These are phyloP conservation scores for Ilyonectria destructans DNA, from an alignment of 2,329 filamentous ascomycete genomes.

Conservation along the genomic window DNA sequence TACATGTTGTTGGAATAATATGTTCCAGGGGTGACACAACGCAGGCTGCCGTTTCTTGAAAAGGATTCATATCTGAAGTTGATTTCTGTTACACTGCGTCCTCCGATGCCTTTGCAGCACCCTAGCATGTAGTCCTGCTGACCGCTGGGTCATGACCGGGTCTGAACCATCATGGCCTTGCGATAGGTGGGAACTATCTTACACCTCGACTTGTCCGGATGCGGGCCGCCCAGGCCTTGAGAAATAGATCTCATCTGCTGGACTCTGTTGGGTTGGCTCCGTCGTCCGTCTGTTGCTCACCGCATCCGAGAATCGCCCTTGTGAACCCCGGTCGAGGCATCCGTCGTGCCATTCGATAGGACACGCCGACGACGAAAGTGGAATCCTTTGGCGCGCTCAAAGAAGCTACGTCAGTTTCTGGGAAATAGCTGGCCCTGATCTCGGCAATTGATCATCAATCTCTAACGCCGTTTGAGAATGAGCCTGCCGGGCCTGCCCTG, in stretches of 20 bases:
- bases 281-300: background rate
- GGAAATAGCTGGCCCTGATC: slow-evolving; percentile 23
- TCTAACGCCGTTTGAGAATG: slow-evolving; percentile 21
- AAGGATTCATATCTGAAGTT: background rate
- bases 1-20: no score
- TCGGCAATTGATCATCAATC: slow-evolving; percentile 35
- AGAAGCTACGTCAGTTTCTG: slow-evolving; percentile 7
- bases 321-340: background rate
- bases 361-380: slow-evolving; percentile 2
- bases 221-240: background rate
- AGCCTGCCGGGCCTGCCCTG: slow-evolving; percentile 35
- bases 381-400: background rate
- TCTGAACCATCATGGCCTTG: background rate
- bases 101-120: background rate
- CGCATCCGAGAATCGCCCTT: background rate
- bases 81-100: background rate
- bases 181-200: slow-evolving; percentile 8
- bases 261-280: background rate
- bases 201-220: background rate
- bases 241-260: background rate
- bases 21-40: no score
- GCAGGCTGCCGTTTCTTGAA: no score
- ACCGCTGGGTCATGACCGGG: background rate
- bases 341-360: slow-evolving; percentile 4
- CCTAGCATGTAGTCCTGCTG: background rate